Conservation (phyloP, 345 rosid species). For the Populus tremula region DNA sequence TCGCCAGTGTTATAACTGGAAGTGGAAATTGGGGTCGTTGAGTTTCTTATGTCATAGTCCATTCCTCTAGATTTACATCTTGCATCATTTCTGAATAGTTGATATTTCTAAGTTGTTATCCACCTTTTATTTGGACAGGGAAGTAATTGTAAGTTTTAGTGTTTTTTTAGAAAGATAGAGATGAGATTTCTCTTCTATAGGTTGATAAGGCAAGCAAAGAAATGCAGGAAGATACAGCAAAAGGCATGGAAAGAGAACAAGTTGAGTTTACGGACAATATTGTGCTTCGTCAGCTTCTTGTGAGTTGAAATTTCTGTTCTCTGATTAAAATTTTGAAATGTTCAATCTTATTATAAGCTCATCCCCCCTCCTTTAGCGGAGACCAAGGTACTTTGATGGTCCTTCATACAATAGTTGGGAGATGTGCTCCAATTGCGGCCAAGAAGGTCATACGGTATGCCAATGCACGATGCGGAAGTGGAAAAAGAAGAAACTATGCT, state of each 20-base stretch:
- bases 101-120: too few relatives aligned
- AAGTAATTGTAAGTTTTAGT: neutral
- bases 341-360: neutral
- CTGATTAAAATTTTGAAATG: neutral
- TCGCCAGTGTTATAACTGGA: too few relatives aligned
- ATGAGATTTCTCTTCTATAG: neutral
- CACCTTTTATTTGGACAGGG: too few relatives aligned
- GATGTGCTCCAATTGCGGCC: neutral
- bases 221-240: neutral
- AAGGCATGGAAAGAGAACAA: neutral
- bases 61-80: too few relatives aligned
- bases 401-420: neutral
- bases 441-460: neutral
- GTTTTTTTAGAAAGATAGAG: neutral
- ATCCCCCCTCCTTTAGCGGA: neutral
- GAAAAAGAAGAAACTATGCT: neutral
- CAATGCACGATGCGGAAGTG: neutral
- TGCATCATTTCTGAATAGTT: too few relatives aligned
- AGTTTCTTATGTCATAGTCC: too few relatives aligned
- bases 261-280: neutral
- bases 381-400: neutral
- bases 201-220: neutral
- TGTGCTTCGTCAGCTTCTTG: conserved; percentile 2
- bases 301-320: neutral
- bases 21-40: too few relatives aligned